Conservation (phyloP, 2,329 filamentous ascomycete species). For the Penicillium sp. region DNA sequence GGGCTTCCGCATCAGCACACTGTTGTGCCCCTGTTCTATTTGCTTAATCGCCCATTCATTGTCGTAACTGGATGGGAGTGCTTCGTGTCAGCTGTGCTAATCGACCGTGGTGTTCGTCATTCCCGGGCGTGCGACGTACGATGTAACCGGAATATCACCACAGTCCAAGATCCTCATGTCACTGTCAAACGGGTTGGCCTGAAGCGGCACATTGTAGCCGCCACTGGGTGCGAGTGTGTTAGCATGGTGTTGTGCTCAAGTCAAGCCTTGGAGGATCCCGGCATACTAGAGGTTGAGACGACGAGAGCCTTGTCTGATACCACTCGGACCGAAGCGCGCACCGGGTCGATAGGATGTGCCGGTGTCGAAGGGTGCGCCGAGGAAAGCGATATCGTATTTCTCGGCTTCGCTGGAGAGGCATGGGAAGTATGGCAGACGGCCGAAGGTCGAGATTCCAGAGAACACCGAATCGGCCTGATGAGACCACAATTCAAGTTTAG, state of each 20-base stretch:
- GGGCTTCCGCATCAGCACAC: conserved; percentile 67
- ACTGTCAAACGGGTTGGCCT: conserved; percentile 75
- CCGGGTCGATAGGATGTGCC: conserved; percentile 81
- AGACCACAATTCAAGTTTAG: background rate
- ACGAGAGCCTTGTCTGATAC: conserved; percentile 81
- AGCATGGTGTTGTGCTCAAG: conserved; percentile 28
- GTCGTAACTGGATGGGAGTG: conserved; percentile 60
- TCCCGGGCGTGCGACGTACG: conserved; percentile 63
- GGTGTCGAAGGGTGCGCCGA: conserved; percentile 83
- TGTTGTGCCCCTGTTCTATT: conserved; percentile 81
- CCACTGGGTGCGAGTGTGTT: conserved; percentile 61
- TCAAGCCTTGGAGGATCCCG: conserved; percentile 7
- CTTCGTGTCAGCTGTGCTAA: background rate
- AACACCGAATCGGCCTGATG: conserved; percentile 78
- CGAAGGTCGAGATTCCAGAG: conserved; percentile 83
- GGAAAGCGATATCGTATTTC: conserved; percentile 80
- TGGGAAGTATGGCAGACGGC: conserved; percentile 71
- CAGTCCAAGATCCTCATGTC: conserved; percentile 81
- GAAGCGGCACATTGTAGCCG: conserved; percentile 79
- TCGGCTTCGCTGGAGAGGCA: conserved; percentile 68
- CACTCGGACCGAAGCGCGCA: conserved; percentile 78
- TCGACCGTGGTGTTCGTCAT: too few species aligned
- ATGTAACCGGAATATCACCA: conserved; percentile 80
- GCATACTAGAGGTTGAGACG: conserved; percentile 82
- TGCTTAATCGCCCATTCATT: conserved; percentile 78